Percentiles rank a stretch among this genome's conserved stretches.
phyloP scores from a whole-genome alignment of 208 protist genomes.

The Phytomonas sp. region DNA sequence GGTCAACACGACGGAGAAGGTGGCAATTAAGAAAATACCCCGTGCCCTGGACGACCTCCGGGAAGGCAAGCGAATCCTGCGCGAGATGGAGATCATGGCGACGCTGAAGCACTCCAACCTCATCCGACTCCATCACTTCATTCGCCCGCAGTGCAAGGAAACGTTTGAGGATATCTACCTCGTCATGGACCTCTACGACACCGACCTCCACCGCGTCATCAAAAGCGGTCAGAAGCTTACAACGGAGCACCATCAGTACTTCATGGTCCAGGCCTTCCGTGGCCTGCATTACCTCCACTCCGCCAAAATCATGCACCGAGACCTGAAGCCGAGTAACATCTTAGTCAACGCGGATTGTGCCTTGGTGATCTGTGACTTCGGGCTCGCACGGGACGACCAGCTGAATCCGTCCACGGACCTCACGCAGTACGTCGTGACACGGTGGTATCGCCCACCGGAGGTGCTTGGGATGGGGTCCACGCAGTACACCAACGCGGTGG shows the following conservation, averaged over 20 bases:
- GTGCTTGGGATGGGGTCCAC: slow-evolving; percentile 88
- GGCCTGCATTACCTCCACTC: slow-evolving; percentile 96
- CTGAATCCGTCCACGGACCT: slow-evolving; percentile 58
- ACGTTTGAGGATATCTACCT: slow-evolving; percentile 87
- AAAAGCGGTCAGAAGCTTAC: slow-evolving; percentile 90
- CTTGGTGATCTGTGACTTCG: slow-evolving; percentile 93
- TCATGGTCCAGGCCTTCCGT: slow-evolving; percentile 96
- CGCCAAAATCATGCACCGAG: slow-evolving; percentile 95
- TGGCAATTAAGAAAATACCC: slow-evolving; percentile 97
- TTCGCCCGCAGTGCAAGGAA: slow-evolving; percentile 52
- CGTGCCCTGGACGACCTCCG: slow-evolving; percentile 93
- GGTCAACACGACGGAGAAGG: slow-evolving; percentile 31
- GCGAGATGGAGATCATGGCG: slow-evolving; percentile 95
- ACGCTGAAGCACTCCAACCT: slow-evolving; percentile 93
- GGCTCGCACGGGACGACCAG: slow-evolving; percentile 78
- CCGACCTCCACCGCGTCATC: slow-evolving; percentile 97
- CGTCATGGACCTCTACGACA: slow-evolving; percentile 93
- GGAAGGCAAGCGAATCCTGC: slow-evolving; percentile 94
- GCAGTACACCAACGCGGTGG: slow-evolving; percentile 94
- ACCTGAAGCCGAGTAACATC: slow-evolving; percentile 94
- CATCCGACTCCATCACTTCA: slow-evolving; percentile 79
- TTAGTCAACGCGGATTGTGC: slow-evolving; percentile 94
- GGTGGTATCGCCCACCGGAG: slow-evolving; percentile 99
- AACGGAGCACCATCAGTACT: slow-evolving; percentile 97
- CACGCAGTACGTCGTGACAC: slow-evolving; percentile 96